A percentile compares a stretch with the other conserved stretches of the same genome.
Evolutionary conservation across 2,329 filamentous ascomycete species (phyloP).

Genomic region (Colletotrichum sp.): DNA sequence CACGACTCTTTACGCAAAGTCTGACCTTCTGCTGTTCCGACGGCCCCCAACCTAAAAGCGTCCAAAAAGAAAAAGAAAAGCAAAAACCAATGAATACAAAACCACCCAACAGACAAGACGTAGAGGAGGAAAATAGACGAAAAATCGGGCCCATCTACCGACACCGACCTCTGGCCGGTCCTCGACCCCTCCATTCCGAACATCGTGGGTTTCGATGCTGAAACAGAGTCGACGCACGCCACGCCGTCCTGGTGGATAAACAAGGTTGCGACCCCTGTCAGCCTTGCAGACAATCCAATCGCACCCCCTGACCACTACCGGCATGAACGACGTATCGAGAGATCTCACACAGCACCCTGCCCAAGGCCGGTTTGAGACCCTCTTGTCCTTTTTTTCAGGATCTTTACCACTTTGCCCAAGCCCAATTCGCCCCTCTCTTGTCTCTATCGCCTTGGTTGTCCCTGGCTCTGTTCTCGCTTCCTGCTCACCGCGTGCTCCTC

Average conservation of each 20-base stretch:
- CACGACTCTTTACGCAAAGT: neutral
- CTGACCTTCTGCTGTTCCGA: neutral
- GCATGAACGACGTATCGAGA: slow-evolving; percentile 31
- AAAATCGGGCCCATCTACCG: neutral
- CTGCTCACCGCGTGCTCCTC: neutral
- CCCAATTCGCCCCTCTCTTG: neutral
- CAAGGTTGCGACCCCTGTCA: slow-evolving; percentile 27
- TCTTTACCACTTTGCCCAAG: neutral
- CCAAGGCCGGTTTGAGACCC: slow-evolving; percentile 32
- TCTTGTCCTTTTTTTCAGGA: slow-evolving; percentile 13
- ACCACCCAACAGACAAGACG: neutral
- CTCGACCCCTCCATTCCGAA: slow-evolving; percentile 36
- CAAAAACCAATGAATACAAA: neutral
- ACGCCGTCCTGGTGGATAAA: slow-evolving; percentile 19
- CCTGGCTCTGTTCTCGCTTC: neutral
- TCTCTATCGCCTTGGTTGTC: neutral
- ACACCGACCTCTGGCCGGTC: neutral
- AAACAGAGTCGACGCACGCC: slow-evolving; percentile 40
- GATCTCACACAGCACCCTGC: slow-evolving; percentile 28
- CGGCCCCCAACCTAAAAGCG: neutral
- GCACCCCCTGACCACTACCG: slow-evolving; percentile 14
- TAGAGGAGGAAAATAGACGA: neutral
- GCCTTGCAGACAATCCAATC: slow-evolving; percentile 39
- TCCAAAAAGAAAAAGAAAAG: neutral
- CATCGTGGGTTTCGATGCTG: slow-evolving; percentile 50